These are phyloP conservation scores for Elasticomyces elasticus DNA, from an alignment of 495 filamentous ascomycete genomes.

Conservation along the genomic window DNA sequence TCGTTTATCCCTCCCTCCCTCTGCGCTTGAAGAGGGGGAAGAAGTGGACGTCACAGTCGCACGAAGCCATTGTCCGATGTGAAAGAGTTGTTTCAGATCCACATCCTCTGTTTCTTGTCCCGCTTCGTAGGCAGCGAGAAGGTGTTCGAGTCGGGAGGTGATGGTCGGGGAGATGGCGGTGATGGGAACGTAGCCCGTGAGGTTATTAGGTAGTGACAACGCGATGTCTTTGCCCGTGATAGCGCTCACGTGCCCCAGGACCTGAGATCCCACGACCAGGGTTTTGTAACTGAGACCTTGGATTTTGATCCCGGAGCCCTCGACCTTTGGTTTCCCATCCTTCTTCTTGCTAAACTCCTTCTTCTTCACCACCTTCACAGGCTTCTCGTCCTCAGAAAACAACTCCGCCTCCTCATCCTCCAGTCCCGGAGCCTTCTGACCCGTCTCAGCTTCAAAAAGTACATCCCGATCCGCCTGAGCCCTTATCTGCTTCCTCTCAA, in stretches of 20 bases:
- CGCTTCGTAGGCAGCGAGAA: constrained; percentile 50
- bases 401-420: constrained; percentile 42
- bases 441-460: constrained; percentile 72
- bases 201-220: constrained; percentile 80
- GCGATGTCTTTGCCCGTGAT: constrained; percentile 70
- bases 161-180: constrained; percentile 76
- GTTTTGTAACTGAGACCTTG: constrained; percentile 87
- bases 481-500: constrained; percentile 94
- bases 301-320: constrained; percentile 56
- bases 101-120: constrained; percentile 48
- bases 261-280: constrained; percentile 68
- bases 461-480: constrained; percentile 88
- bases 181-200: constrained; percentile 78
- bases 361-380: constrained; percentile 37
- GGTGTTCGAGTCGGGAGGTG: constrained; percentile 54
- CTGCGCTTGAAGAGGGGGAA: constrained; percentile 48
- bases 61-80: constrained; percentile 79
- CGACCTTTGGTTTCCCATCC: constrained; percentile 30
- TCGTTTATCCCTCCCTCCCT: constrained; percentile 53
- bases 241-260: constrained; percentile 75
- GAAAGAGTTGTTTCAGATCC: constrained; percentile 62
- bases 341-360: constrained; percentile 42
- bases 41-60: constrained; percentile 68
- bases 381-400: constrained; percentile 38
- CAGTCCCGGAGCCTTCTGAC: constrained; percentile 38